phyloP scores from a whole-genome alignment of 1,284 basidiomycete species.

The Irpex sp. region DNA sequence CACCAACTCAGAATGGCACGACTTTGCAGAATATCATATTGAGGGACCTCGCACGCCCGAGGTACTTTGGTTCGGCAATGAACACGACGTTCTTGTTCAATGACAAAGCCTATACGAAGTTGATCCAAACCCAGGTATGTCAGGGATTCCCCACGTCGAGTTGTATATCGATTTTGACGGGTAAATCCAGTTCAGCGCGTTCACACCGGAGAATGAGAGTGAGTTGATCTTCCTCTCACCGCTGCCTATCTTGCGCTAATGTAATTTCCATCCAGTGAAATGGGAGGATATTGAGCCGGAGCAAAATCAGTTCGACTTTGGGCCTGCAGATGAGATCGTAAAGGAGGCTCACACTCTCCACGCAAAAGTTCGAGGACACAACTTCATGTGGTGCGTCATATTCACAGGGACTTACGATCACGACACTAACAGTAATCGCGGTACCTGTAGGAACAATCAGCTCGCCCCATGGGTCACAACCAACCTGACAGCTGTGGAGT shows the following conservation, averaged over 20 bases:
- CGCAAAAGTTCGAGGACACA: slow-evolving; percentile 14
- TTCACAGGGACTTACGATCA: background rate
- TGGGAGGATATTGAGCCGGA: slow-evolving; percentile 13
- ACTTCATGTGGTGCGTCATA: slow-evolving; percentile 11
- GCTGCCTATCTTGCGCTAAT: background rate
- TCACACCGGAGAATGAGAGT: slow-evolving; percentile 16
- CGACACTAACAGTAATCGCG: background rate
- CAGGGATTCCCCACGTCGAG: background rate
- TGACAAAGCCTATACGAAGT: slow-evolving; percentile 11
- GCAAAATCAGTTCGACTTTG: slow-evolving; percentile 9
- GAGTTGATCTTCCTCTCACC: background rate
- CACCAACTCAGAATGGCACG: background rate
- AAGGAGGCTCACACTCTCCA: slow-evolving; percentile 8
- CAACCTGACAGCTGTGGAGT: slow-evolving; percentile 10
- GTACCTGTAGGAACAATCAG: slow-evolving; percentile 9
- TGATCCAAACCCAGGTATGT: slow-evolving; percentile 10
- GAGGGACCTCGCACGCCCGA: slow-evolving; percentile 7
- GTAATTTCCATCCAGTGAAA: slow-evolving; percentile 7
- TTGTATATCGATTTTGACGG: background rate
- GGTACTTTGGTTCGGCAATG: slow-evolving; percentile 13
- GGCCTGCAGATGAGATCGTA: slow-evolving; percentile 12
- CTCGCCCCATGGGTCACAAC: slow-evolving; percentile 12
- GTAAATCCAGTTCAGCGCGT: slow-evolving; percentile 9
- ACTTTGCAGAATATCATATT: slow-evolving; percentile 6
- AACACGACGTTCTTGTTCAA: slow-evolving; percentile 13